Evolutionary conservation across 257 asterid species (phyloP).

Genomic region (Solanum habrochaites): DNA sequence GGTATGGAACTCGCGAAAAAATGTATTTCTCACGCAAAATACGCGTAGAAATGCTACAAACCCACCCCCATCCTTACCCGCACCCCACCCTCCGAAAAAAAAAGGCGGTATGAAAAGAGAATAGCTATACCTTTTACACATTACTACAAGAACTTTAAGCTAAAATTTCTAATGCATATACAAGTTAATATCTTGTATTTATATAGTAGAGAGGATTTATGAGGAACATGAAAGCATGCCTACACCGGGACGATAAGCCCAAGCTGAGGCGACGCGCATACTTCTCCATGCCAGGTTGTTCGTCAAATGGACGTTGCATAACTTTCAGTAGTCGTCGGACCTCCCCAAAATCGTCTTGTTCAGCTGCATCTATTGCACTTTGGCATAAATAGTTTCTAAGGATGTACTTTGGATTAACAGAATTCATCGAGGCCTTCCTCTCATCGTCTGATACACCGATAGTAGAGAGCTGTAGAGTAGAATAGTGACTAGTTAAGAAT

Average conservation of each 20-base stretch:
- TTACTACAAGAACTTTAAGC: neutral
- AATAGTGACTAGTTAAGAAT: neutral
- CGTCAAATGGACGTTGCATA: slow-evolving; percentile 68
- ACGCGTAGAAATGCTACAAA: neutral
- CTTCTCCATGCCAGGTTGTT: slow-evolving; percentile 95
- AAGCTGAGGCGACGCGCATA: slow-evolving; percentile 88
- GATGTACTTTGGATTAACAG: slow-evolving; percentile 76
- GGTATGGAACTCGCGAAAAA: neutral
- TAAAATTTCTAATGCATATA: slow-evolving; percentile 14
- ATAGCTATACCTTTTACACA: neutral
- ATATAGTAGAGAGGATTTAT: slow-evolving; percentile 10
- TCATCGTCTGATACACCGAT: slow-evolving; percentile 51
- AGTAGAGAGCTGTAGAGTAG: slow-evolving; percentile 37
- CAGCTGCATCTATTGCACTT: slow-evolving; percentile 93
- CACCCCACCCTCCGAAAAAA: neutral
- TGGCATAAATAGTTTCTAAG: slow-evolving; percentile 90
- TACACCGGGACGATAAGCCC: slow-evolving; percentile 98
- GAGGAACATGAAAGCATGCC: slow-evolving; percentile 99
- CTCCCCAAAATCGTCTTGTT: slow-evolving; percentile 78
- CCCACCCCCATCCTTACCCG: neutral
- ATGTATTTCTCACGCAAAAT: neutral
- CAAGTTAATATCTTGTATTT: slow-evolving; percentile 11
- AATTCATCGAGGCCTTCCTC: slow-evolving; percentile 75
- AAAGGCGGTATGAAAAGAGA: neutral
- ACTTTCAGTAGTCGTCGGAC: slow-evolving; percentile 61